Conservation (phyloP, 345 rosid genomes). For the sweet orange (Citrus sinensis) region DVS_A1.0 CM039165.1:6482001-6482500, state of each 20-base stretch:
- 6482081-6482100: neutral
- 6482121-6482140: conserved; percentile 82
- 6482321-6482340: neutral
- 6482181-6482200: neutral
- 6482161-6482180: too few species aligned
- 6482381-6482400: conserved; percentile 79
- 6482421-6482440: conserved; percentile 92
- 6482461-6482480: conserved; percentile 84
- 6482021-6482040: neutral
- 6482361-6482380: conserved; percentile 58
- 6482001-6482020: neutral
- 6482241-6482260: neutral
- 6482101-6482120: conserved; percentile 35
- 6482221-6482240: neutral
- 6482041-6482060: too few species aligned
- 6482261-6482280: neutral
- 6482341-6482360: neutral
- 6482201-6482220: too few species aligned
- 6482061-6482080: neutral
- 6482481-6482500: neutral
- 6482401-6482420: conserved; percentile 96
- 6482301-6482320: neutral
- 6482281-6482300: neutral
- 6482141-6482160: conserved; percentile 14
- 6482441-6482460: conserved; percentile 89